Base-by-base conservation (phyloP, 345 rosid species). In the Noccaea bulbosa region DNA sequence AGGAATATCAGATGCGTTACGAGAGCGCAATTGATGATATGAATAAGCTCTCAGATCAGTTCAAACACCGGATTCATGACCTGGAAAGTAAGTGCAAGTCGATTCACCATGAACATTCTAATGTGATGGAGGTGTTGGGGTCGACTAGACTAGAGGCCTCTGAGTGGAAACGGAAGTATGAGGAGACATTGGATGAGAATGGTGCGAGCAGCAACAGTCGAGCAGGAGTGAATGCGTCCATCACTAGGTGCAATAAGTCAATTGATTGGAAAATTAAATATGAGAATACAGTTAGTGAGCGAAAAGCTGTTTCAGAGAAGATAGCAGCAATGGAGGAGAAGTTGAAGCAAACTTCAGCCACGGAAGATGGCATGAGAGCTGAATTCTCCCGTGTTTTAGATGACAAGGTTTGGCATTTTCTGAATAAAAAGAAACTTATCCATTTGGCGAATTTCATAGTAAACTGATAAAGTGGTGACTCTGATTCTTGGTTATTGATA, bases 11-110 rank as follows among this genome's bases (percentile, higher is more conserved):
- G 60, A 80, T 69, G 67, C 74, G 46, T 30, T 71, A 72, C 34
- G 80, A 78, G 62, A 63, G 75, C 8, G 81, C 88, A 38, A 82
- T 82, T 62, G 51, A 56, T 69, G 86, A 84, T 56, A 71, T 80
- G 55, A 74, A 40, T 62, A 82, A 79, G 79, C 78, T 84, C 14
- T 77, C 83, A 44, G 78, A 77, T 74, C 74, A 74, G 37, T 82
- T 78, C 39, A 76, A 63, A 62, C 47, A 73, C 41, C 83, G 84
- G 33, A 81, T 79, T 44, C 35, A 65, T 43, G 76, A 72, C 55
- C 33, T 81, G 71, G 81, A 81, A 52, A 72, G 60, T 39, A 81
- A 77, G 59, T 77, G 65, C 38, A 74, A 67, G 50, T 48, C 71
- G 6, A 43, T 77, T 27, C 81, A 82, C 62, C 72, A 82, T 59